Percentiles rank a stretch among this genome's conserved stretches.
Conservation (phyloP, 306 rosid genomes). For the Trifolium subterraneum region DNA sequence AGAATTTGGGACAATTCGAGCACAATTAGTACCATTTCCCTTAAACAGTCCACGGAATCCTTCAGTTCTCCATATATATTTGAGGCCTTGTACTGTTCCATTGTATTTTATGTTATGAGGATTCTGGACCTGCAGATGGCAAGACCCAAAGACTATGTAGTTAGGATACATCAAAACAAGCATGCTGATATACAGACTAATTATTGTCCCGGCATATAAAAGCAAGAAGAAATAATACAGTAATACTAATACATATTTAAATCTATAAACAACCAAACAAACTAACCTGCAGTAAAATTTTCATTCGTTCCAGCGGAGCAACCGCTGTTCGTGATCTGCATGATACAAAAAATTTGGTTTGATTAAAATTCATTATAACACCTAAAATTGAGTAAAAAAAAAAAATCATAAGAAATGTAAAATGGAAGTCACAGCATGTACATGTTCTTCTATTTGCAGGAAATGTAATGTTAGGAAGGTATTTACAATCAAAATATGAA, state of each 20-base stretch:
- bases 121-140: slow-evolving; percentile 82
- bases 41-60: slow-evolving; percentile 93
- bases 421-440: slow-evolving; percentile 1
- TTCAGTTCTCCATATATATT: slow-evolving; percentile 95
- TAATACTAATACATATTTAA: not conserved
- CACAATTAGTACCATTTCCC: slow-evolving; percentile 98
- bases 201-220: slow-evolving; percentile 1
- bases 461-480: slow-evolving; percentile 6
- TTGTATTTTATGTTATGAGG: slow-evolving; percentile 88
- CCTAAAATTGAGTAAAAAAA: too few species aligned
- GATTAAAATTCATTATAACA: slow-evolving; percentile 1
- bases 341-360: slow-evolving; percentile 4
- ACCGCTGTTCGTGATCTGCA: slow-evolving; percentile 98
- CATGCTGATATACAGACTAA: slow-evolving; percentile 1
- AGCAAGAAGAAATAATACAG: slow-evolving; percentile 13
- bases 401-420: not conserved
- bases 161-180: slow-evolving; percentile 28
- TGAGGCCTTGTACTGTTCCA: slow-evolving; percentile 93
- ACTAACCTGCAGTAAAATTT: slow-evolving; percentile 93
- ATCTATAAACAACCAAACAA: slow-evolving; percentile 26
- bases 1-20: slow-evolving; percentile 95
- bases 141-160: slow-evolving; percentile 10
- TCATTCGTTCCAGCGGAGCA: slow-evolving; percentile 96
- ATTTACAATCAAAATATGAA: not conserved
- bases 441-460: not conserved